Percentiles rank a stretch among this genome's conserved stretches.
phyloP scores from a whole-genome alignment of 345 rosid species.

The Linum usitatissimum region DNA sequence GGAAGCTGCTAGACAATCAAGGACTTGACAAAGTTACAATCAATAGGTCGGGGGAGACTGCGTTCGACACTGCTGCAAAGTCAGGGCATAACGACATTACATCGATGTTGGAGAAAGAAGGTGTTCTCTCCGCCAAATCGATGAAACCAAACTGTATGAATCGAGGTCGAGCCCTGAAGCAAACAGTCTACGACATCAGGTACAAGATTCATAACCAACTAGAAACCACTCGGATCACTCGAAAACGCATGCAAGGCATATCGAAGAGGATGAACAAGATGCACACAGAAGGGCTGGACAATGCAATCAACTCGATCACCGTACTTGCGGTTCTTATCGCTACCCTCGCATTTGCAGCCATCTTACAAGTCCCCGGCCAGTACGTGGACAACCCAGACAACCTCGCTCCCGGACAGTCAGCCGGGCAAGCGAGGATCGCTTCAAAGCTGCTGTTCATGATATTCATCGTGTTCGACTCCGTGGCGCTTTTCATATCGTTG shows the following conservation, averaged over 20 bases:
- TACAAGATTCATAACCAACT: conserved; percentile 77
- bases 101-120: conserved; percentile 36
- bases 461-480: conserved; percentile 63
- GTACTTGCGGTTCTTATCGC: conserved; percentile 90
- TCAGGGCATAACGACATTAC: conserved; percentile 33
- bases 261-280: conserved; percentile 65
- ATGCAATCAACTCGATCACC: conserved; percentile 82
- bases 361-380: conserved; percentile 79
- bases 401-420: conserved; percentile 28
- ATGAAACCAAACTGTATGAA: conserved; percentile 30
- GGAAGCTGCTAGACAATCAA: conserved; percentile 25
- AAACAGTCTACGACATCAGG: conserved; percentile 80
- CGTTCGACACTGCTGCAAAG: conserved; percentile 66
- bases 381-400: conserved; percentile 31
- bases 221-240: conserved; percentile 52
- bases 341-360: conserved; percentile 86
- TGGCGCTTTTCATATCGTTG: conserved; percentile 84
- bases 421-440: conserved; percentile 62
- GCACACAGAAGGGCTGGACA: conserved; percentile 83
- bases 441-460: conserved; percentile 46
- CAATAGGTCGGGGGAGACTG: conserved; percentile 63
- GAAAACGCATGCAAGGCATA: conserved; percentile 68
- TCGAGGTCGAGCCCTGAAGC: conserved; percentile 53
- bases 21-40: conserved; percentile 42
- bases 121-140: conserved; percentile 46